Percentiles rank a stretch among this genome's conserved stretches.
Conservation (phyloP, 805 yeast genomes). For the Candida quercuum region DNA sequence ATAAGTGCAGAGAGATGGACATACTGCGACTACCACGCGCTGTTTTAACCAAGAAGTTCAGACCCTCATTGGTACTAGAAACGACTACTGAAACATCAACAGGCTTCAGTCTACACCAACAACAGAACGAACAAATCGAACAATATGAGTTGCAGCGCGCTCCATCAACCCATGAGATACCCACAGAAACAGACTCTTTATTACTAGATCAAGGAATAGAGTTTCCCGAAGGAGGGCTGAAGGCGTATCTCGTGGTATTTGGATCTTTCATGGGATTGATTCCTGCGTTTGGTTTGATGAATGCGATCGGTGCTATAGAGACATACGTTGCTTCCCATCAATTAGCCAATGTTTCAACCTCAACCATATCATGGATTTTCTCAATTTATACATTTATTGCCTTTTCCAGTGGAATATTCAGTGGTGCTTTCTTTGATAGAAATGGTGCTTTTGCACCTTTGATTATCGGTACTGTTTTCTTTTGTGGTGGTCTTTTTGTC, state of each 20-base stretch:
- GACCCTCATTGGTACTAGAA: too few species aligned
- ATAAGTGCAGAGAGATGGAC: too few species aligned
- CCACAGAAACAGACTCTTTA: too few species aligned
- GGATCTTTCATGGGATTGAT: constrained; percentile 58
- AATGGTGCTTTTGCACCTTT: constrained; percentile 49
- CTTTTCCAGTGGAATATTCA: constrained; percentile 47
- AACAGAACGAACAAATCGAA: too few species aligned
- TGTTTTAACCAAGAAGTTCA: too few species aligned
- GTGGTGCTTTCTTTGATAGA: constrained; percentile 59
- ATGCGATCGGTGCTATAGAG: constrained; percentile 63
- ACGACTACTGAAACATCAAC: too few species aligned
- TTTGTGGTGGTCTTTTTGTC: constrained; percentile 49
- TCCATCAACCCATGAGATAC: too few species aligned
- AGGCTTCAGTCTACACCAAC: too few species aligned
- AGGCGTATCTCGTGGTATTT: constrained; percentile 52
- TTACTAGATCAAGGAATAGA: constrained; percentile 21
- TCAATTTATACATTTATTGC: constrained; percentile 52
- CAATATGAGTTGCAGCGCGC: too few species aligned
- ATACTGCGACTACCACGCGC: too few species aligned
- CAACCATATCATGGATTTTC: constrained; percentile 62
- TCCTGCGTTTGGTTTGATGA: constrained; percentile 55
- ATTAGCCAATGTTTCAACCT: constrained; percentile 39
- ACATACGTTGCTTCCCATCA: constrained; percentile 54
- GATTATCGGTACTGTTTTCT: constrained; percentile 37
- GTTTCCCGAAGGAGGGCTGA: constrained; percentile 51